A percentile compares a stretch with the other conserved stretches of the same genome.
These are phyloP conservation scores for Cucumis hystrix DNA, from an alignment of 306 rosid species.

Conservation along the genomic window DNA sequence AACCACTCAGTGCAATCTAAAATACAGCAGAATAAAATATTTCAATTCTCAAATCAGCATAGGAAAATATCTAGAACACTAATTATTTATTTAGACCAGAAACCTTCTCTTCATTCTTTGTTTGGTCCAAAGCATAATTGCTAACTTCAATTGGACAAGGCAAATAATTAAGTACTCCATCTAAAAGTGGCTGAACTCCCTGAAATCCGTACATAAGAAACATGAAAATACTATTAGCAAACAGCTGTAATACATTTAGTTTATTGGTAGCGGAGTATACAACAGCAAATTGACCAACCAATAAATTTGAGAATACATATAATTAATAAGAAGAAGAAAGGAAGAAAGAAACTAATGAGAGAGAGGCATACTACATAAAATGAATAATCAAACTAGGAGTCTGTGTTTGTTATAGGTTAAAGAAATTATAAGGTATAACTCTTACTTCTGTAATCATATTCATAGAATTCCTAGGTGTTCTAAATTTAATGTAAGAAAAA, in stretches of 20 bases:
- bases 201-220: conserved; percentile 26
- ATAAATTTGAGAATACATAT: neutral
- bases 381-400: neutral
- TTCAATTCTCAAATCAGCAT: conserved; percentile 10
- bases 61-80: conserved; percentile 8
- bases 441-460: neutral
- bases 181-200: conserved; percentile 97
- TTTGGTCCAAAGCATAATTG: conserved; percentile 85
- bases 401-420: neutral
- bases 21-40: conserved; percentile 14
- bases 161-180: conserved; percentile 77
- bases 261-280: neutral
- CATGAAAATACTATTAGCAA: conserved; percentile 13
- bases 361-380: neutral
- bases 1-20: conserved; percentile 60
- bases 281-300: neutral
- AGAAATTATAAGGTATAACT: neutral
- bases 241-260: neutral
- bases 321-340: neutral
- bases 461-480: neutral
- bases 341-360: neutral
- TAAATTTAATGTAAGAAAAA: neutral
- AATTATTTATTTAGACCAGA: neutral
- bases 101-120: conserved; percentile 86
- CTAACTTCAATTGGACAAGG: conserved; percentile 90